Conservation (phyloP, 768 basidiomycete genomes). For the Porphyrellus cyaneotinctus region DNA sequence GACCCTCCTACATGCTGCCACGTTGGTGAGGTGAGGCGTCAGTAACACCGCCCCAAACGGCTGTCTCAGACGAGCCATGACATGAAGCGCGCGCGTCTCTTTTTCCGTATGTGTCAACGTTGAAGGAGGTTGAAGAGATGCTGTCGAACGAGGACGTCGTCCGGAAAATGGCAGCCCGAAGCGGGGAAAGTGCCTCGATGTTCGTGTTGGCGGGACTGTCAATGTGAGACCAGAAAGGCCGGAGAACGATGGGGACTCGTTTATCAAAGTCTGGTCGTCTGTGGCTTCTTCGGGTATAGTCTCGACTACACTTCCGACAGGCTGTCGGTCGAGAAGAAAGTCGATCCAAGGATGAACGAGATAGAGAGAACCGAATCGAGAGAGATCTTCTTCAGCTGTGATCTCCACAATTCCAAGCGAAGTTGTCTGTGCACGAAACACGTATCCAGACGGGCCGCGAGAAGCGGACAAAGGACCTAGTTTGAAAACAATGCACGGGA, state of each 20-base stretch:
- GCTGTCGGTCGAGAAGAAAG: neutral
- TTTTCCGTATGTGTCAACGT: neutral
- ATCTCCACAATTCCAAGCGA: neutral
- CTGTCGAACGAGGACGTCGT: neutral
- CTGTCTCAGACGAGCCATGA: neutral
- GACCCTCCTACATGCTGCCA: neutral
- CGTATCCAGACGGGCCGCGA: neutral
- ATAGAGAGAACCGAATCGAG: neutral
- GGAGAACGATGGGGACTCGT: neutral
- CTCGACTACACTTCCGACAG: neutral
- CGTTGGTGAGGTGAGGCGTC: neutral
- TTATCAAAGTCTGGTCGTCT: neutral
- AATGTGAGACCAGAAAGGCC: too few species aligned
- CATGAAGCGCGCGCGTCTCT: neutral
- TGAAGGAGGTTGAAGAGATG: neutral
- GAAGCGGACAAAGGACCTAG: neutral
- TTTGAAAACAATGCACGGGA: neutral
- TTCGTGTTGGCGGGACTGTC: neutral
- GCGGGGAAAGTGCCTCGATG: neutral
- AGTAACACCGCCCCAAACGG: conserved; percentile 2
- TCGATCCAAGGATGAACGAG: conserved; percentile 1
- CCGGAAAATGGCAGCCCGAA: neutral
- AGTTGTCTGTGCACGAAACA: neutral
- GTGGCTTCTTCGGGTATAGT: neutral
- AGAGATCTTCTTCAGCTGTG: neutral